A percentile compares a stretch with the other conserved stretches of the same genome.
Evolutionary conservation across 805 yeast species (phyloP).

Genomic region (Metschnikowia picachoensis): DNA sequence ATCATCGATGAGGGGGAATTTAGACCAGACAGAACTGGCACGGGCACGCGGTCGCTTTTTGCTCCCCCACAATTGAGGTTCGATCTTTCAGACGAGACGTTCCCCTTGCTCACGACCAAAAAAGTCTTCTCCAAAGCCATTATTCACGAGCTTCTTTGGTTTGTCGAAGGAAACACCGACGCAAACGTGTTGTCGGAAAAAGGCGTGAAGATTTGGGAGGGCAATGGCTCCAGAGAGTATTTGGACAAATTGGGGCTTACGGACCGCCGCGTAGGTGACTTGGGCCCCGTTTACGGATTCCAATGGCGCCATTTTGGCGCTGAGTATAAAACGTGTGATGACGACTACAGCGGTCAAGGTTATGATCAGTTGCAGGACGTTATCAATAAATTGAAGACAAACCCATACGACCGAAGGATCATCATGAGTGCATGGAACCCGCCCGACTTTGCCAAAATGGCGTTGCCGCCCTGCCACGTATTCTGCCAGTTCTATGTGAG

Average conservation of each 20-base stretch:
- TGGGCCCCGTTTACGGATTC: slow-evolving; percentile 98
- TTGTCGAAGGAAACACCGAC: slow-evolving; percentile 84
- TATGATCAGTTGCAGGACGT: slow-evolving; percentile 84
- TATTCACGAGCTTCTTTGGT: slow-evolving; percentile 89
- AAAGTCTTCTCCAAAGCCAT: slow-evolving; percentile 87
- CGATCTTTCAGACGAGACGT: slow-evolving; percentile 61
- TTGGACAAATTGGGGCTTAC: slow-evolving; percentile 78
- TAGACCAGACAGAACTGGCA: slow-evolving; percentile 95
- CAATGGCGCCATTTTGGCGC: slow-evolving; percentile 99
- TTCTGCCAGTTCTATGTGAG: slow-evolving; percentile 92
- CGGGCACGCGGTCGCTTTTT: slow-evolving; percentile 86
- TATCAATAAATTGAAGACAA: slow-evolving; percentile 72
- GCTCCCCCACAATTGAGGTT: slow-evolving; percentile 96
- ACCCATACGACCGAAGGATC: slow-evolving; percentile 93
- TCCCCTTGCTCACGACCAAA: slow-evolving; percentile 92
- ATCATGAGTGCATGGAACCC: slow-evolving; percentile 99
- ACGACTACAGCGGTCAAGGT: slow-evolving; percentile 85
- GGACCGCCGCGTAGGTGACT: slow-evolving; percentile 83
- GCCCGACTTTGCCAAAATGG: slow-evolving; percentile 90
- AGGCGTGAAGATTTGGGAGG: slow-evolving; percentile 98
- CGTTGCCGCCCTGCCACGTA: slow-evolving; percentile 97
- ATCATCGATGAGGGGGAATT: slow-evolving; percentile 84
- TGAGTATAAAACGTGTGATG: slow-evolving; percentile 76
- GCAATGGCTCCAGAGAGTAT: slow-evolving; percentile 92
- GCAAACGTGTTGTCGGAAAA: slow-evolving; percentile 71